These are phyloP conservation scores for Polygonum maritimum DNA, from an alignment of 148 eudicot genomes.

Conservation along the genomic window DNA sequence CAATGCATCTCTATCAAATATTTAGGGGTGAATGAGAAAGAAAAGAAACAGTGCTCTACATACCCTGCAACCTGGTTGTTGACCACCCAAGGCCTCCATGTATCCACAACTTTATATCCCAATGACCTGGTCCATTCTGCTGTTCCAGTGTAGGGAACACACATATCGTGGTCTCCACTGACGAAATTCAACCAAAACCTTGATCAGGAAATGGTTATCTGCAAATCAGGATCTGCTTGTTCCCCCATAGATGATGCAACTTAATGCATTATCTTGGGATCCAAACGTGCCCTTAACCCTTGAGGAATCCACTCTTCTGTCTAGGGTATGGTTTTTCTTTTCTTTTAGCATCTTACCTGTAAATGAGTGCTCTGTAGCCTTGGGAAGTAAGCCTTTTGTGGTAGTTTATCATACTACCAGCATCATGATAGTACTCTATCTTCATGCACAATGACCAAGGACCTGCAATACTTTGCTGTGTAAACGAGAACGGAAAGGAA, in stretches of 20 bases:
- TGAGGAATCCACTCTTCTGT: too few relatives aligned
- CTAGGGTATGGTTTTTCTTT: too few relatives aligned
- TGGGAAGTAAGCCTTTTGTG: constrained; percentile 36
- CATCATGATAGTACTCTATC: constrained; percentile 22
- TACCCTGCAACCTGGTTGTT: constrained; percentile 27
- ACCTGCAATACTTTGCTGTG: constrained; percentile 27
- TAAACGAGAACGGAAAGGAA: not conserved
- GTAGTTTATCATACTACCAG: constrained; percentile 40
- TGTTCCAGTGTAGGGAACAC: constrained; percentile 27
- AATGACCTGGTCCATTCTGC: constrained; percentile 26
- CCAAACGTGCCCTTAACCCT: too few relatives aligned
- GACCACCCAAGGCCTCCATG: constrained; percentile 25
- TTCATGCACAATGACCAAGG: constrained; percentile 37
- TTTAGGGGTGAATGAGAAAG: not conserved
- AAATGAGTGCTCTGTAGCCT: constrained; percentile 37
- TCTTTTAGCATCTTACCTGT: constrained; percentile 19
- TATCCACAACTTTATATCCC: constrained; percentile 20
- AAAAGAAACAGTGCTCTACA: not conserved
- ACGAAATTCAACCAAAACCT: not conserved
- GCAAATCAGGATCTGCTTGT: not conserved
- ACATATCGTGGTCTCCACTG: constrained; percentile 35
- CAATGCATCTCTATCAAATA: not conserved
- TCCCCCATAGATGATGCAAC: too few relatives aligned
- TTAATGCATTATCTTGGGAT: too few relatives aligned
- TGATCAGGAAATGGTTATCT: not conserved